phyloP scores from a whole-genome alignment of 805 yeast species.

The Suhomyces prunicola region DNA sequence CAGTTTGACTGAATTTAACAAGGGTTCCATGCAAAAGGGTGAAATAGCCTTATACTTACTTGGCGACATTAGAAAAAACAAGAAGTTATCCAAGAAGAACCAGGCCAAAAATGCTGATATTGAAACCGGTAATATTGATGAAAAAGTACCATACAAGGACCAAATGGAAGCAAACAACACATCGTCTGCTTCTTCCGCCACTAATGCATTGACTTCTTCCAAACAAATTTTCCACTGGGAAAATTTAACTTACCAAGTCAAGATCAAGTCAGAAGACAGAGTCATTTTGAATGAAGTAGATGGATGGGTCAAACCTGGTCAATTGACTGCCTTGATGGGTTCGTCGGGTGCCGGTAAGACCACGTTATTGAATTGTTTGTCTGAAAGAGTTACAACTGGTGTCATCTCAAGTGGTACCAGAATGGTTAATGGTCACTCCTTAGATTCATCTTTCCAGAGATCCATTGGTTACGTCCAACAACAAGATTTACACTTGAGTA shows the following conservation, averaged over 20 bases:
- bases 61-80: slow-evolving; percentile 45
- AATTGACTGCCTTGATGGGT: slow-evolving; percentile 71
- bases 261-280: slow-evolving; percentile 58
- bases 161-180: slow-evolving; percentile 24
- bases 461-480: slow-evolving; percentile 35
- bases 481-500: slow-evolving; percentile 32
- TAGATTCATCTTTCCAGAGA: slow-evolving; percentile 28
- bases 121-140: slow-evolving; percentile 19
- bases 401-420: slow-evolving; percentile 32
- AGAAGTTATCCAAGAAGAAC: slow-evolving; percentile 33
- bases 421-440: slow-evolving; percentile 28
- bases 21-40: slow-evolving; percentile 67
- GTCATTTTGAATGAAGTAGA: slow-evolving; percentile 63
- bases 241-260: slow-evolving; percentile 67
- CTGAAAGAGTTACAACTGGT: slow-evolving; percentile 21
- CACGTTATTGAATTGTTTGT: slow-evolving; percentile 41
- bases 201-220: slow-evolving; percentile 13
- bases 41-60: slow-evolving; percentile 62
- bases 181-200: slow-evolving; percentile 6
- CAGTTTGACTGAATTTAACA: slow-evolving; percentile 52
- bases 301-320: slow-evolving; percentile 84
- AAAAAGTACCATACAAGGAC: slow-evolving; percentile 24
- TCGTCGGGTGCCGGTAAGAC: slow-evolving; percentile 49
- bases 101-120: slow-evolving; percentile 19
- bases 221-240: slow-evolving; percentile 73